Evolutionary conservation across 2,329 filamentous ascomycete species (phyloP), one percentile per base, ranked within the genome.

Genomic region (Talaromyces sp.): DNA sequence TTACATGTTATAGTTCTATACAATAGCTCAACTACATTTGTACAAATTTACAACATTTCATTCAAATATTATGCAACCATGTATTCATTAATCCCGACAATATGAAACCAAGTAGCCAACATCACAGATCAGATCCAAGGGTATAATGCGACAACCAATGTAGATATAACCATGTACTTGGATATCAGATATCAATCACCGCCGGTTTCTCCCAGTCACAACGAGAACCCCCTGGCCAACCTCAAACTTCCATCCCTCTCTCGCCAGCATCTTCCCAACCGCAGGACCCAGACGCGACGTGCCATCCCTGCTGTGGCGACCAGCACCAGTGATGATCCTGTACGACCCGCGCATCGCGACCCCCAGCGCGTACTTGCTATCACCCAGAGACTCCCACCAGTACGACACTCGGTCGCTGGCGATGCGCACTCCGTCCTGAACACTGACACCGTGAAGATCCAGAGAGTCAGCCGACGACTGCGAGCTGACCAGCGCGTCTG

Each of bases 401-500:
- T 72, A 73, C 65, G 84, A 81, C 0, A 90, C 88, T 42, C 82
- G 83, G 54, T 87, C 82, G 33, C 84, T 83, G 1, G 90, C 87
- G 65, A 97, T 96, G 3, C 90, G 82, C 33, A 92, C 87, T 1
- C 90, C 94, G 72, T 96, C 90, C 56, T 87, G 81, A 1, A 97
- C 92, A 52, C 83, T 87, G 5, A 96, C 86, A 5, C 92, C 91
- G 73, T 98, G 94, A 30, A 98, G 79, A 73, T 98, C 94, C 7
- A 96, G 80, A 23, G 82, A 78, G 1, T 76, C 80, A 1, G 73
- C 63, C 0, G 81, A 82, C 57, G 90, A 93, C 70, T 92, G 89
- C 9, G 77, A 72, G 10, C 87, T 82, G 1, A 94, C 93, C 3
- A 89, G 81, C 0, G 83, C 76, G 68, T 95, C 89, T 1, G 92